A percentile compares a stretch with the other conserved stretches of the same genome.
Evolutionary conservation across 1,284 basidiomycete species (phyloP).

Genomic region (Puccinia polysora): DNA sequence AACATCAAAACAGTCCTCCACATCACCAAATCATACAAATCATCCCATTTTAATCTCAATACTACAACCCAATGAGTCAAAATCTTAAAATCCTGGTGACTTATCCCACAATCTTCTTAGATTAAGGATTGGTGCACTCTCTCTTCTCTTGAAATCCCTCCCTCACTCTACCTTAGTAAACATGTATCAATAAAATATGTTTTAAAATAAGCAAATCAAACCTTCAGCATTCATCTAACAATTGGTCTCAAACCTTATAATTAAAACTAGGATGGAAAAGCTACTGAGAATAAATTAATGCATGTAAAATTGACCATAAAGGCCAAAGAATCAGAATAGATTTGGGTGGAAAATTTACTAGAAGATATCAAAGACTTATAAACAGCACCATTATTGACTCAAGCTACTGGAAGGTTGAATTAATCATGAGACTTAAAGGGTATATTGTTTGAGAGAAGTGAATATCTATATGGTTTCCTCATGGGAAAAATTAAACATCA

Average conservation of each 20-base stretch:
- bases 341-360: constrained; percentile 93
- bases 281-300: constrained; percentile 62
- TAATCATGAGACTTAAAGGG: constrained; percentile 87
- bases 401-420: constrained; percentile 82
- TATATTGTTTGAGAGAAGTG: constrained; percentile 76
- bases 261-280: constrained; percentile 60
- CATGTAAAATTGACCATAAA: constrained; percentile 70
- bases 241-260: too few species aligned
- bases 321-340: constrained; percentile 97
- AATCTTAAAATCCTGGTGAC: too few species aligned
- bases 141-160: too few species aligned
- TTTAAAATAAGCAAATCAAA: too few species aligned
- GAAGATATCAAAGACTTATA: constrained; percentile 89
- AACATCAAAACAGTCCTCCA: too few species aligned
- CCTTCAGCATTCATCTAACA: too few species aligned
- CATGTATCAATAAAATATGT: neutral
- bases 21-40: too few species aligned
- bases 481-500: constrained; percentile 78
- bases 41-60: too few species aligned
- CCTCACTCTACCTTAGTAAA: neutral
- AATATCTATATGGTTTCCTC: constrained; percentile 79
- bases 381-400: constrained; percentile 84
- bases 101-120: too few species aligned
- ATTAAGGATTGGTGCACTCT: constrained; percentile 80
- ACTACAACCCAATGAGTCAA: too few species aligned